A percentile compares a stretch with the other conserved stretches of the same genome.
These are phyloP conservation scores for Acacia acuminata DNA, from an alignment of 306 rosid species.

Conservation along the genomic window DNA sequence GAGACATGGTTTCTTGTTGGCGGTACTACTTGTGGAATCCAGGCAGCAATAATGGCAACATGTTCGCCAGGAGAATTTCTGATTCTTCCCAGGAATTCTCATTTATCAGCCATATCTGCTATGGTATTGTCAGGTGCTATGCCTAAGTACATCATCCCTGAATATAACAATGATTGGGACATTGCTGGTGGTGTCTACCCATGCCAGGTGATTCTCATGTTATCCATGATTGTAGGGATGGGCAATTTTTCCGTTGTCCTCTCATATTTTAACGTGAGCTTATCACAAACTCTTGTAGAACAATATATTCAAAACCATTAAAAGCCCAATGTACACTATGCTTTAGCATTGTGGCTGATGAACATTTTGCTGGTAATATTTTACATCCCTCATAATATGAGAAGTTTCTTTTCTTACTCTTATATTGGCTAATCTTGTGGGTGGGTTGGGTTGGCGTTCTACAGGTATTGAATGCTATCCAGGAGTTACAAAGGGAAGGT, in stretches of 20 bases:
- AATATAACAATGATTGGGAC: conserved; percentile 68
- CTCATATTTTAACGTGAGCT: neutral
- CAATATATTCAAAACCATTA: conserved; percentile 1
- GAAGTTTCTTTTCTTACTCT: conserved; percentile 1
- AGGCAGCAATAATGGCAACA: conserved; percentile 86
- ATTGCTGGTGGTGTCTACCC: conserved; percentile 68
- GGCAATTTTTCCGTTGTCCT: neutral
- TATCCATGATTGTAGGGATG: neutral
- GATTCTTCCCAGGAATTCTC: conserved; percentile 80
- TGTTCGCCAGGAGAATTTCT: conserved; percentile 73
- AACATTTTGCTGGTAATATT: neutral
- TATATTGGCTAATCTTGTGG: conserved; percentile 4
- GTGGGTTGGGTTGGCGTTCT: conserved; percentile 18
- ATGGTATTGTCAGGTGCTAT: conserved; percentile 78
- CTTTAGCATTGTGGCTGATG: conserved; percentile 11
- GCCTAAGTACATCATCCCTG: conserved; percentile 82
- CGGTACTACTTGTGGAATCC: conserved; percentile 91
- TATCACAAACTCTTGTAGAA: neutral
- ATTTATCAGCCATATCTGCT: conserved; percentile 75
- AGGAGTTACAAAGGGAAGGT: conserved; percentile 61
- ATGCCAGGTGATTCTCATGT: conserved; percentile 46
- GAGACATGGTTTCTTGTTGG: conserved; percentile 96
- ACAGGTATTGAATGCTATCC: conserved; percentile 70
- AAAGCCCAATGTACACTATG: neutral
- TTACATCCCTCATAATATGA: neutral